phyloP scores from a whole-genome alignment of 331 rosid genomes.

The Dryas integrifolia region DNA sequence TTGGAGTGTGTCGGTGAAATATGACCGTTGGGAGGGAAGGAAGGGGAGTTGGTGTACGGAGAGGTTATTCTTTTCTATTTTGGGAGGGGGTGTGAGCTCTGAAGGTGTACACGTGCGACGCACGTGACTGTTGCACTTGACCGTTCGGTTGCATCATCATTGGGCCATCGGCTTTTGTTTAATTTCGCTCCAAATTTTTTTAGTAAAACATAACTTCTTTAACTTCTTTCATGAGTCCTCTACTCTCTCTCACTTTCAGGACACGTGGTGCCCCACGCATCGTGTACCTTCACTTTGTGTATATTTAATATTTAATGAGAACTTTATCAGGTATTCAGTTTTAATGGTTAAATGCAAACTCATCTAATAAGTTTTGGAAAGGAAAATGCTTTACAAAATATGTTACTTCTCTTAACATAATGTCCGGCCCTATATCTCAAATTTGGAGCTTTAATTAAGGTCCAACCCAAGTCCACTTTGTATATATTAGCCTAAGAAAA shows the following conservation, averaged over 20 bases:
- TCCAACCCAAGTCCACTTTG: too few relatives aligned
- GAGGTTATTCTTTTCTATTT: conserved; percentile 17
- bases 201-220: conserved; percentile 8
- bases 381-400: too few relatives aligned
- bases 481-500: too few relatives aligned
- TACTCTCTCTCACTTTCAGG: background rate
- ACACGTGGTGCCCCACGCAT: conserved; percentile 1
- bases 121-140: conserved; percentile 55
- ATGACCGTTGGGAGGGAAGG: conserved; percentile 60
- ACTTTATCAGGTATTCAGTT: too few relatives aligned
- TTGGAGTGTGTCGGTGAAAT: conserved; percentile 74
- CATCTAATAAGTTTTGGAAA: too few relatives aligned
- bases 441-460: too few relatives aligned
- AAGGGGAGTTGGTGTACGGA: background rate
- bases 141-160: conserved; percentile 48
- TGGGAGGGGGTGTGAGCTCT: background rate
- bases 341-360: too few relatives aligned
- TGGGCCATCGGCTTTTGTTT: background rate
- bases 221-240: conserved; percentile 18
- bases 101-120: conserved; percentile 33
- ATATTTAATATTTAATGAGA: too few relatives aligned
- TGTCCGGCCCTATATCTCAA: too few relatives aligned
- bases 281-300: too few relatives aligned
- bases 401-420: too few relatives aligned
- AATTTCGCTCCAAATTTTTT: background rate